These are phyloP conservation scores for Eimeria praecox DNA, from an alignment of 169 alveolate genomes.

Conservation along the genomic window DNA sequence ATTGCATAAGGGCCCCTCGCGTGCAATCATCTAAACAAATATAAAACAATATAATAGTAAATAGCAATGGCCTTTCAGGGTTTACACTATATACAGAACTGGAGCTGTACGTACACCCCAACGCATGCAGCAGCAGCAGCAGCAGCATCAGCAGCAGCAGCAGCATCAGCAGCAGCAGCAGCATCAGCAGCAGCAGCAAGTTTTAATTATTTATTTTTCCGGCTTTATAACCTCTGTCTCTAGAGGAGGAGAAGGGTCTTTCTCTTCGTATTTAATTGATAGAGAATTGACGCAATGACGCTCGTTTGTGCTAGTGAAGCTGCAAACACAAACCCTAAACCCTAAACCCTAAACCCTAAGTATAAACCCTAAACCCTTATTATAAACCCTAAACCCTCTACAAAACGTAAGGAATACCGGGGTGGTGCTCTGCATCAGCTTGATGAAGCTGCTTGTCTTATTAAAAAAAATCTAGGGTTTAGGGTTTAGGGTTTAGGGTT, in stretches of 20 bases:
- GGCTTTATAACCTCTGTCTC: conserved; percentile 12
- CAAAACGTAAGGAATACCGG: neutral
- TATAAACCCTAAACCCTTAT: conserved; percentile 32
- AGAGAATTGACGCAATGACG: conserved; percentile 89
- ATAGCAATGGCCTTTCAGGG: neutral
- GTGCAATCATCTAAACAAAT: no score
- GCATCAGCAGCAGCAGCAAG: no score
- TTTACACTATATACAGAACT: no score
- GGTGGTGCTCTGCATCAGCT: neutral
- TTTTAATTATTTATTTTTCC: neutral
- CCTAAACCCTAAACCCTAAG: conserved; percentile 44
- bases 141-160: neutral
- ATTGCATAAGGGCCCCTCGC: no score
- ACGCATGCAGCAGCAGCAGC: neutral
- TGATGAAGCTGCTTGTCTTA: no score
- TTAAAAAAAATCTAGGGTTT: neutral
- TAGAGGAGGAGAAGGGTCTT: conserved; percentile 13
- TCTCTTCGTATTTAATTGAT: conserved; percentile 79
- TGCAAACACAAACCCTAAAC: conserved; percentile 69
- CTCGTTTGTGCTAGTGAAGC: conserved; percentile 81
- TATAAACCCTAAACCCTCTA: conserved; percentile 8
- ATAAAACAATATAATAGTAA: no score
- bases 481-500: neutral
- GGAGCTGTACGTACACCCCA: neutral
- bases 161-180: neutral